A percentile compares a stretch with the other conserved stretches of the same genome.
Evolutionary conservation across 108 stramenopile species (phyloP).

Genomic region (Nitzschia sp.): DNA sequence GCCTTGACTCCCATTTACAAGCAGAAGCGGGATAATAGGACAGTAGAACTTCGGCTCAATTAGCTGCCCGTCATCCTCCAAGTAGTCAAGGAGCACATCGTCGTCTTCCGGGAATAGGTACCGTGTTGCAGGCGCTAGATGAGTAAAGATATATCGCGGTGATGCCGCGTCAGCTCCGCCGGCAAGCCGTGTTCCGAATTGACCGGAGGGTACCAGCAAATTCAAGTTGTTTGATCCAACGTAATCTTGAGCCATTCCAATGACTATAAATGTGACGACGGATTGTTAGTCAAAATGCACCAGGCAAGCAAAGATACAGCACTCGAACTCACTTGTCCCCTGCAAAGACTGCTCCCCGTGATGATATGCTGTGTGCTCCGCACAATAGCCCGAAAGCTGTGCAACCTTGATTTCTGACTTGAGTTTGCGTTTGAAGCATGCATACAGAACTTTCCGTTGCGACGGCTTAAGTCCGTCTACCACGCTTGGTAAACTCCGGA

Average conservation of each 20-base stretch:
- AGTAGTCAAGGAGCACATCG: constrained; percentile 73
- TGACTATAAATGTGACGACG: constrained; percentile 45
- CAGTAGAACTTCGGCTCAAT: constrained; percentile 88
- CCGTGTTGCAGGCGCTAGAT: constrained; percentile 73
- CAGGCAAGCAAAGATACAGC: background rate
- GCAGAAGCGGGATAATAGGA: constrained; percentile 84
- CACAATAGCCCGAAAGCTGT: constrained; percentile 89
- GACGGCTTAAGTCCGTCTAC: constrained; percentile 94
- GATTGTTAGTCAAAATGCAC: too few relatives aligned
- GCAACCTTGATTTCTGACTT: constrained; percentile 91
- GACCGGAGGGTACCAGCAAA: constrained; percentile 84
- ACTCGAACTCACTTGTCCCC: constrained; percentile 70
- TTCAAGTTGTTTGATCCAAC: constrained; percentile 94
- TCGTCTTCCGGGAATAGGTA: constrained; percentile 85
- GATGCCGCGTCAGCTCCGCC: constrained; percentile 93
- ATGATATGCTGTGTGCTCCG: constrained; percentile 95
- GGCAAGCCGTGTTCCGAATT: constrained; percentile 89
- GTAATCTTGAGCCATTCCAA: constrained; percentile 95
- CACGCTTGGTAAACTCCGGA: constrained; percentile 77
- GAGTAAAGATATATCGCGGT: constrained; percentile 93
- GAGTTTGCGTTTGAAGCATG: constrained; percentile 87
- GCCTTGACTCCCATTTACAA: constrained; percentile 91
- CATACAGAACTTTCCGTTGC: constrained; percentile 92
- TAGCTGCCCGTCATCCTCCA: constrained; percentile 84
- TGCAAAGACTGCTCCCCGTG: constrained; percentile 95